Evolutionary conservation across 768 basidiomycete genomes (phyloP).

Genomic region (Boletus sp.): DNA sequence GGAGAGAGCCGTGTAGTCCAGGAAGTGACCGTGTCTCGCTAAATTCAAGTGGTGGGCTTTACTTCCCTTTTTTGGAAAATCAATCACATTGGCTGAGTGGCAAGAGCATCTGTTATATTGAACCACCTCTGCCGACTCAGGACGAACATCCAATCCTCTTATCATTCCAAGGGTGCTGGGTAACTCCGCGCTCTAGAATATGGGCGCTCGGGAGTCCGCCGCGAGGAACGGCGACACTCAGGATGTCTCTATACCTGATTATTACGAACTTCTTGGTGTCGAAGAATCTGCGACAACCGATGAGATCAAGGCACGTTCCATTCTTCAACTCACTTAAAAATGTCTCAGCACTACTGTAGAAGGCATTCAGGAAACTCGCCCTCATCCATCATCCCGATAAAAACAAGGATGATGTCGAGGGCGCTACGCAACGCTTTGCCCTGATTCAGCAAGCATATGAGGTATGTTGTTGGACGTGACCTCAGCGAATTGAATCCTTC

Average conservation of each 20-base stretch:
- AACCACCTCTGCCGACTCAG: too few relatives aligned
- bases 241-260: constrained; percentile 47
- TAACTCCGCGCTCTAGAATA: constrained; percentile 21
- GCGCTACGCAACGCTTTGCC: constrained; percentile 84
- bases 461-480: constrained; percentile 39
- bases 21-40: neutral
- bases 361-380: constrained; percentile 80
- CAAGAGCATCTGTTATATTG: too few relatives aligned
- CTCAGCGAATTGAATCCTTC: neutral
- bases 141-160: neutral
- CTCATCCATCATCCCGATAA: constrained; percentile 87
- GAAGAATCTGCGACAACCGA: constrained; percentile 79
- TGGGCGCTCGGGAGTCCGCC: constrained; percentile 72
- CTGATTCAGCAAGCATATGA: constrained; percentile 94
- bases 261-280: constrained; percentile 79
- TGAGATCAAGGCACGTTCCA: constrained; percentile 72
- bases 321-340: neutral
- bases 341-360: constrained; percentile 39
- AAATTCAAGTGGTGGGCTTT: neutral
- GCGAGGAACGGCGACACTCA: constrained; percentile 31
- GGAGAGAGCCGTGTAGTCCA: neutral
- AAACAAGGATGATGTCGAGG: constrained; percentile 79
- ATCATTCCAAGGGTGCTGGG: neutral
- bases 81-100: neutral
- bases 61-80: constrained; percentile 15